Percentiles rank a stretch among this genome's conserved stretches.
These are phyloP conservation scores for Colletotrichum sp. DNA, from an alignment of 2,329 filamentous ascomycete species.

Conservation along the genomic window DNA sequence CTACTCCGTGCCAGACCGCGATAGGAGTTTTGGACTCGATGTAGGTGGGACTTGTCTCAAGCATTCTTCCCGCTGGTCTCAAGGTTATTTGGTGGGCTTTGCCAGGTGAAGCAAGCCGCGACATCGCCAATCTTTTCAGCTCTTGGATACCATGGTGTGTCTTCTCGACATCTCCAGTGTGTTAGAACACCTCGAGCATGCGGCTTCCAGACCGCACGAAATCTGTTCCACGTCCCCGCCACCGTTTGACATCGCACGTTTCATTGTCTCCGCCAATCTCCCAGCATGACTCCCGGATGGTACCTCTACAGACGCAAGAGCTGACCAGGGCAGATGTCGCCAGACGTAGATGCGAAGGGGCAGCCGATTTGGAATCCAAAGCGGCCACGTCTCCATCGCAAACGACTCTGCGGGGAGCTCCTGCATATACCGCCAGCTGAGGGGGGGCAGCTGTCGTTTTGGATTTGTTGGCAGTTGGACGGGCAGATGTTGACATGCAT, in stretches of 20 bases:
- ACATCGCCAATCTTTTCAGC: neutral
- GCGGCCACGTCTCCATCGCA: neutral
- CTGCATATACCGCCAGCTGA: neutral
- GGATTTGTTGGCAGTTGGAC: neutral
- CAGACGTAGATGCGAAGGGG: neutral
- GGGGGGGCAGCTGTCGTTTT: neutral
- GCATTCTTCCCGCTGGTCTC: neutral
- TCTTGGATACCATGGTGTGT: accelerated
- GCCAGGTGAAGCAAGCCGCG: neutral
- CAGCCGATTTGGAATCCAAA: neutral
- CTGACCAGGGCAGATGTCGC: neutral
- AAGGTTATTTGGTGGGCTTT: neutral
- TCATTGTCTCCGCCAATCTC: neutral
- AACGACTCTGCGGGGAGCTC: neutral
- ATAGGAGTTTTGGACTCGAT: neutral
- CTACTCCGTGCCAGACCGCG: neutral
- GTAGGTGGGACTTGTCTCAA: accelerated
- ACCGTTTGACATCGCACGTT: neutral
- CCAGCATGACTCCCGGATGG: neutral
- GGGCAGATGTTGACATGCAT: neutral
- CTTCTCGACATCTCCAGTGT: neutral
- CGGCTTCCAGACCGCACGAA: neutral
- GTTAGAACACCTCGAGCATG: neutral
- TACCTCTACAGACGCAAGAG: neutral
- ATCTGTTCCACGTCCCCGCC: accelerated